phyloP scores from a whole-genome alignment of 1,139 yeast species.

The Yamadazyma mexicana region DNA sequence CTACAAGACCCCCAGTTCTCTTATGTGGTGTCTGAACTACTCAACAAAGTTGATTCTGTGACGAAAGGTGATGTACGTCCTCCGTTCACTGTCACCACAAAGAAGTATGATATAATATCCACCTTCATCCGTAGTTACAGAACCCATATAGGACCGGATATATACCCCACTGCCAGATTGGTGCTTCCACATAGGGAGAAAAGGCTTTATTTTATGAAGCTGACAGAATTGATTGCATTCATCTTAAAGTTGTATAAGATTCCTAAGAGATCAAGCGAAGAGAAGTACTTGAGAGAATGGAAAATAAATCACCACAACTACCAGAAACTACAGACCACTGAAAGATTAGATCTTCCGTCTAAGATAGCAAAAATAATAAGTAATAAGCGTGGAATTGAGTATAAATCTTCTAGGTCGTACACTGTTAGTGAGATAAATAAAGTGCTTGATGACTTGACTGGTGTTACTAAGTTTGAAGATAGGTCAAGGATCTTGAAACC shows the following conservation, averaged over 20 bases:
- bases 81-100: constrained; percentile 27
- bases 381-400: constrained; percentile 43
- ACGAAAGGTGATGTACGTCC: constrained; percentile 25
- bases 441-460: constrained; percentile 45
- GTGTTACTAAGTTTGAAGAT: constrained; percentile 39
- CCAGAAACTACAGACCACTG: constrained; percentile 6
- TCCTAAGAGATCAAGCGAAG: constrained; percentile 37
- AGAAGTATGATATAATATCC: constrained; percentile 34
- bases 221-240: constrained; percentile 47
- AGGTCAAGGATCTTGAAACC: constrained; percentile 45
- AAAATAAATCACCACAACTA: constrained; percentile 34
- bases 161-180: constrained; percentile 66
- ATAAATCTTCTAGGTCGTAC: constrained; percentile 28
- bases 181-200: constrained; percentile 63
- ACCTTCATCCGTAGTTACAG: constrained; percentile 63
- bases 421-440: constrained; percentile 61
- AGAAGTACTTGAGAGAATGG: constrained; percentile 38
- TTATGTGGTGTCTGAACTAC: constrained; percentile 32
- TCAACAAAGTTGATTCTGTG: constrained; percentile 34
- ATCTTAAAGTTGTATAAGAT: constrained; percentile 36
- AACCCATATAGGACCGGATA: constrained; percentile 64
- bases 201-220: constrained; percentile 54
- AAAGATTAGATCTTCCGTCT: constrained; percentile 28
- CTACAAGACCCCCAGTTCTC: constrained; percentile 27
- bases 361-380: constrained; percentile 46